These are phyloP conservation scores for Populus hybrid DNA, from an alignment of 441 rosid genomes.

Conservation along the genomic window DNA sequence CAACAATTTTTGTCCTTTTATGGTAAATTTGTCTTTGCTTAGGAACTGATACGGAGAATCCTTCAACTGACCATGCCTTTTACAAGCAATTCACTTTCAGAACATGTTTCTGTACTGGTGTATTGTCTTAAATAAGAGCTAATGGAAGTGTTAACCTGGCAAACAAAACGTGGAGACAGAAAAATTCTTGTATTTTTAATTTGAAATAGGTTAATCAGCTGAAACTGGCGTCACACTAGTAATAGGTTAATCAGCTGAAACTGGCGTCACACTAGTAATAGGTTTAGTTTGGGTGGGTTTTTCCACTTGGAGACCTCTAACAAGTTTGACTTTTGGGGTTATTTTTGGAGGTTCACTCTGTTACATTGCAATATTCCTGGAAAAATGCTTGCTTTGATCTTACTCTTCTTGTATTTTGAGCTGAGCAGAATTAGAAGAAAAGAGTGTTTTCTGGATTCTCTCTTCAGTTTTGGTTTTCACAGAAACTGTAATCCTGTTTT, in stretches of 20 bases:
- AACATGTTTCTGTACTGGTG: no score
- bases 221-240: not conserved
- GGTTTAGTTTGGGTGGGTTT: not conserved
- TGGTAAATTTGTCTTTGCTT: not conserved
- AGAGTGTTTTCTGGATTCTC: not conserved
- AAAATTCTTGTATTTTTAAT: not conserved
- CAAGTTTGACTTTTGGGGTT: not conserved
- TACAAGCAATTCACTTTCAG: not conserved
- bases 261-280: not conserved
- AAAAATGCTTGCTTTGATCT: not conserved
- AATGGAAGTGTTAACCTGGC: not conserved
- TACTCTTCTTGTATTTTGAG: not conserved
- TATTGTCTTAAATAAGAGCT: no score
- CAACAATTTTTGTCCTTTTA: not conserved
- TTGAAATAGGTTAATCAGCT: not conserved
- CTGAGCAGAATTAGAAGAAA: not conserved
- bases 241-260: not conserved
- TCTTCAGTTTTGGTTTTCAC: not conserved
- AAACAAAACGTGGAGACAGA: not conserved
- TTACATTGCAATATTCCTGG: not conserved
- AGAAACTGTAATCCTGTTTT: not conserved
- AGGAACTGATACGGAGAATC: not conserved
- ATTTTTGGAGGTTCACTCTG: conserved; percentile 2
- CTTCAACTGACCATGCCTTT: not conserved
- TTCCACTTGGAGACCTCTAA: not conserved